Base-by-base conservation (phyloP, 2,329 filamentous ascomycete species). In the Neoscytalidium dimidiatum region DNA sequence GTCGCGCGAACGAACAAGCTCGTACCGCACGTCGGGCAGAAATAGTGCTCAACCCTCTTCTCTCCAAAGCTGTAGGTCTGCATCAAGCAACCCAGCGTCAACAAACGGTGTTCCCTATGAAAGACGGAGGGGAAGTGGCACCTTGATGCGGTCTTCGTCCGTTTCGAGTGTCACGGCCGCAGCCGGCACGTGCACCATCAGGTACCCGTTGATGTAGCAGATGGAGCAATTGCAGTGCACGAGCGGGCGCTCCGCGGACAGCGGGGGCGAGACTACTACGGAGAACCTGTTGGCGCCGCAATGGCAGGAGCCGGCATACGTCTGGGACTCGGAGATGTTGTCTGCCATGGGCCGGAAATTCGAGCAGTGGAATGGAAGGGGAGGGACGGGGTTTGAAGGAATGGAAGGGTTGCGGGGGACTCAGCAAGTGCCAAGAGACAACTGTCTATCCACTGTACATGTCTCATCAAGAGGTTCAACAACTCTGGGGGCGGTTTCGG, bases 161-260 rank as follows among this genome's bases (percentile, higher is more conserved):
- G 21, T 56, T 21, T 73, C 67, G 53, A 73, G 73, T 2, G 41
- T 38, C 21, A 76, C 41, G 5, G 67, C 31, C 2, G 67, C 64
- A 14, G 71, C 65, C 0, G 66, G 65, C 13, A 70, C 64, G 62
- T 73, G 73, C 62, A 85, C 76, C 29, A 85, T 75, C 26, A 85
- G 74, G 66, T 85, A 85, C 0, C 84, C 84, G 38, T 81, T 78
- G n/a, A 82, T 78, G 0, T 74, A 71, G 70, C 84, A 86, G 65
- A 82, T 81, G 38, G 84, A 86, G 72, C 85, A 86, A 69, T 81
- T 84, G 77, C 85, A 86, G 23, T 78, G 68, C 21, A 79, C 51
- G 6, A 85, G 78, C 63, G 65, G 80, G 73, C 17, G 73, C 17
- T 33, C 65, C 67, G 82, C 77, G 13, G 79, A 74, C 41, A 86